Percentiles rank a stretch among this genome's conserved stretches.
phyloP scores from a whole-genome alignment of 108 stramenopile species.

The Aurantiochytrium sp. region DNA sequence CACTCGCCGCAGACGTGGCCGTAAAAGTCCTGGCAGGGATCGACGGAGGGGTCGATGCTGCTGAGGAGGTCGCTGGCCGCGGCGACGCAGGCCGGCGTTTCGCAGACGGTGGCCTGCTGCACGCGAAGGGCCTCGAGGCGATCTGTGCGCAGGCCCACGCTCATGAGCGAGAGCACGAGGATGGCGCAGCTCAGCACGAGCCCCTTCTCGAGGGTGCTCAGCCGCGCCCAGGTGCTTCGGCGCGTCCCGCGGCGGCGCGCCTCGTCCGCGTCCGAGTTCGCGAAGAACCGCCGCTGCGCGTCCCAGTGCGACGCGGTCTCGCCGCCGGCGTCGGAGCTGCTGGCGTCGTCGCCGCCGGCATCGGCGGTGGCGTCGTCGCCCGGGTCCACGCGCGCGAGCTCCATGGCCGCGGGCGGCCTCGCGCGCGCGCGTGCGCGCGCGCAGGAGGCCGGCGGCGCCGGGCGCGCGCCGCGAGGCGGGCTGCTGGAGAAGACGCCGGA shows the following conservation, averaged over 20 bases:
- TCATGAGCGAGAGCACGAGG: neutral
- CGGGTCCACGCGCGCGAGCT: too few relatives aligned
- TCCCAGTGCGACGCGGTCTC: neutral
- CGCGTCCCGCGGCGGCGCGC: too few relatives aligned
- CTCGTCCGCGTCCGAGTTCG: neutral
- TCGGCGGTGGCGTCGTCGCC: neutral
- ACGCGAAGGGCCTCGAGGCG: neutral
- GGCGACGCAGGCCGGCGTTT: neutral
- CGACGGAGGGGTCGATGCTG: neutral
- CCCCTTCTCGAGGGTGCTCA: neutral
- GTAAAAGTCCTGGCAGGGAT: constrained; percentile 13
- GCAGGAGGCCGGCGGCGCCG: too few relatives aligned
- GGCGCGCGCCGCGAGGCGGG: too few relatives aligned
- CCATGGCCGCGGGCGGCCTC: too few relatives aligned
- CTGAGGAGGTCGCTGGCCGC: neutral
- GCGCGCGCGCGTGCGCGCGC: too few relatives aligned
- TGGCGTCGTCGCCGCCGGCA: neutral
- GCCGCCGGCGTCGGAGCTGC: neutral
- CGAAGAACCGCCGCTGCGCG: neutral
- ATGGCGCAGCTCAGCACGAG: neutral
- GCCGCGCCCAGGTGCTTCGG: neutral
- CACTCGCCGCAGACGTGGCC: neutral
- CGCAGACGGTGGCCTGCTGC: neutral
- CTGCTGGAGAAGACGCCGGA: too few relatives aligned
- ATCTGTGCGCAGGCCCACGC: neutral